Percentiles rank a stretch among this genome's conserved stretches.
phyloP scores from a whole-genome alignment of 176 grass and related monocot species.

The Oryza brachyantha region DNA sequence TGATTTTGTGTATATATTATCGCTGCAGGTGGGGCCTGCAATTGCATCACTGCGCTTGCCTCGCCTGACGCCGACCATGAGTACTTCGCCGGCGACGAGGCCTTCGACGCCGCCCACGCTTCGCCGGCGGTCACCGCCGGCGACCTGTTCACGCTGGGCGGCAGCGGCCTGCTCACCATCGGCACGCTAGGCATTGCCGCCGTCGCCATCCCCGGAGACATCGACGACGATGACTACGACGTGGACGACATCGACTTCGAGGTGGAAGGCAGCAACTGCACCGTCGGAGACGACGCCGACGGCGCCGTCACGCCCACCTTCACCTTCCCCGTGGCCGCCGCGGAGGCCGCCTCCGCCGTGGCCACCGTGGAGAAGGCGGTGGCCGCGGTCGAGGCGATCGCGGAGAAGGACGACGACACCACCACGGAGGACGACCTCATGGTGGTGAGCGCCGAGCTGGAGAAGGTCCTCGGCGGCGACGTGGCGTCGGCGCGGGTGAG shows the following conservation, averaged over 20 bases:
- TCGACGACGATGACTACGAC: neutral
- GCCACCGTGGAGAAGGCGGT: slow-evolving; percentile 21
- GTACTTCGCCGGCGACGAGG: slow-evolving; percentile 25
- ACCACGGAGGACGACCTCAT: slow-evolving; percentile 85
- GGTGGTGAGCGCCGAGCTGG: slow-evolving; percentile 76
- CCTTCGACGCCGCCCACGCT: slow-evolving; percentile 19
- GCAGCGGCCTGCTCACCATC: slow-evolving; percentile 57
- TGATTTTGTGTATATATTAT: neutral
- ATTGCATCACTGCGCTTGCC: slow-evolving; percentile 50
- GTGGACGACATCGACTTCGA: neutral
- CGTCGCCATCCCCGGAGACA: slow-evolving; percentile 14
- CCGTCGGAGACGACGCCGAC: neutral
- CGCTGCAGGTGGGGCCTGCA: slow-evolving; percentile 57
- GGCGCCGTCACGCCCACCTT: slow-evolving; percentile 46
- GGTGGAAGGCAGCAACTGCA: neutral
- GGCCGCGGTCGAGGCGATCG: slow-evolving; percentile 54
- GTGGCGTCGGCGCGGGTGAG: slow-evolving; percentile 72
- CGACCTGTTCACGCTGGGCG: slow-evolving; percentile 40
- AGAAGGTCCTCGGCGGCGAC: slow-evolving; percentile 72
- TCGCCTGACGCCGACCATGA: slow-evolving; percentile 38
- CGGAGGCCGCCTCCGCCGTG: neutral
- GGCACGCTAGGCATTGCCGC: slow-evolving; percentile 56
- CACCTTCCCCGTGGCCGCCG: slow-evolving; percentile 3
- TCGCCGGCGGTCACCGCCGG: neutral
- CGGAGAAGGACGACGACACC: slow-evolving; percentile 69